Conservation (phyloP, 2,329 filamentous ascomycete genomes). For the Monosporascus cannonballus region DNA sequence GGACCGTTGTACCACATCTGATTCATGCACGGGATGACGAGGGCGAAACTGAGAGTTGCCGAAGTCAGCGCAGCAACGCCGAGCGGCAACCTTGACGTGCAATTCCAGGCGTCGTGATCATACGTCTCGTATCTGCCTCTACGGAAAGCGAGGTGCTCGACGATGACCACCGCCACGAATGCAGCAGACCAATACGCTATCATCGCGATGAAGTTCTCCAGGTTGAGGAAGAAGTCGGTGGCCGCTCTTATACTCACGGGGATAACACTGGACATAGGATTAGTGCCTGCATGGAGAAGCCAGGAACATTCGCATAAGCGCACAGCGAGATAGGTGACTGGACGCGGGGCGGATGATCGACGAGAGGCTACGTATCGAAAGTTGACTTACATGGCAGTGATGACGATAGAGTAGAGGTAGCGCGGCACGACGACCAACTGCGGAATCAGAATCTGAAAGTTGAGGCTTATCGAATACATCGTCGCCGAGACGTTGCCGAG, state of each 20-base stretch:
- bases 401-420: slow-evolving; percentile 49
- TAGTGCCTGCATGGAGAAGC: too few species aligned
- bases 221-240: slow-evolving; percentile 48
- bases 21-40: slow-evolving; percentile 54
- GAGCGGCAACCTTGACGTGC: slow-evolving; percentile 29
- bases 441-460: slow-evolving; percentile 57
- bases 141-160: slow-evolving; percentile 33
- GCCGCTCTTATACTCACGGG: slow-evolving; percentile 51
- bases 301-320: too few species aligned
- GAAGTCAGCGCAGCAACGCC: slow-evolving; percentile 34
- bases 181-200: slow-evolving; percentile 55
- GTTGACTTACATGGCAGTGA: slow-evolving; percentile 39
- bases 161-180: slow-evolving; percentile 43
- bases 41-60: slow-evolving; percentile 29
- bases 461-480: slow-evolving; percentile 57
- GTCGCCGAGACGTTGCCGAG: slow-evolving; percentile 55
- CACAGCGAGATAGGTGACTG: too few species aligned
- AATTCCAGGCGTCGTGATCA: slow-evolving; percentile 32
- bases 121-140: slow-evolving; percentile 27
- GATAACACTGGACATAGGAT: slow-evolving; percentile 34
- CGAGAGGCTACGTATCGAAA: not conserved
- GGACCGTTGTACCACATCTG: slow-evolving; percentile 58
- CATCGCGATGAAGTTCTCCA: slow-evolving; percentile 51
- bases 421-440: slow-evolving; percentile 50
- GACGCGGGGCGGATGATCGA: not conserved